phyloP scores from a whole-genome alignment of 805 yeast genomes.

The Ogataea chonburiensis region DNA sequence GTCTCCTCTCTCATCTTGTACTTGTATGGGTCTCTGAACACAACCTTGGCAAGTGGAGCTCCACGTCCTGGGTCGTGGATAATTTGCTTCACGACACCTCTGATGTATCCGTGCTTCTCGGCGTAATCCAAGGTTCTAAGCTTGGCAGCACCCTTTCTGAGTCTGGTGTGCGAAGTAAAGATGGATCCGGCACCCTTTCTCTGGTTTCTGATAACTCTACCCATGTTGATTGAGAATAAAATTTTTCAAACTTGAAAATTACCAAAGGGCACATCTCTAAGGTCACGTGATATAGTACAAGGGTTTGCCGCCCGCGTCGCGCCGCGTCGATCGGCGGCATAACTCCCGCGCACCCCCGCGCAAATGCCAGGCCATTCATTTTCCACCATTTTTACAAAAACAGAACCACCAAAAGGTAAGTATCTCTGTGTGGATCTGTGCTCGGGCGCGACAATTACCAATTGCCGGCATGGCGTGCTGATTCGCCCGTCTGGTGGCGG shows the following conservation, averaged over 20 bases:
- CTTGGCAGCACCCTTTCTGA: slow-evolving; percentile 99
- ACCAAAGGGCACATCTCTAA: neutral
- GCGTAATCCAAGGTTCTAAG: slow-evolving; percentile 98
- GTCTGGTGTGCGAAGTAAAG: slow-evolving; percentile 99
- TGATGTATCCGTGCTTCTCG: slow-evolving; percentile 99
- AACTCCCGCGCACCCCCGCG: slow-evolving; percentile 4
- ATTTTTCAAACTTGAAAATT: slow-evolving; percentile 15
- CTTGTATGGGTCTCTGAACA: slow-evolving; percentile 99
- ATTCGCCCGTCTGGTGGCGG: too few relatives aligned
- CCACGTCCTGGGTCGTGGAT: slow-evolving; percentile 99
- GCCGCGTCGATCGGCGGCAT: slow-evolving; percentile 8
- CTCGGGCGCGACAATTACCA: neutral
- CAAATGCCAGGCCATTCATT: slow-evolving; percentile 14
- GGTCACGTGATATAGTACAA: slow-evolving; percentile 1
- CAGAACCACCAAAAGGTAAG: slow-evolving; percentile 4
- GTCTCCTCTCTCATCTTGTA: slow-evolving; percentile 97
- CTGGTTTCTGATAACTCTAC: slow-evolving; percentile 99
- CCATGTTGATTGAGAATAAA: slow-evolving; percentile 32
- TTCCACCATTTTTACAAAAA: slow-evolving; percentile 10
- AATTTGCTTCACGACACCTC: slow-evolving; percentile 98
- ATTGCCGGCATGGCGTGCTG: too few relatives aligned
- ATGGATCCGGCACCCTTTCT: slow-evolving; percentile 99
- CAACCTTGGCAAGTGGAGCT: slow-evolving; percentile 99
- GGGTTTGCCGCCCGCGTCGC: neutral
- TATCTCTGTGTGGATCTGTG: neutral